Percentiles rank a stretch among this genome's conserved stretches.
Conservation (phyloP, 2,329 filamentous ascomycete species). For the Fusarium bulbicola region DNA sequence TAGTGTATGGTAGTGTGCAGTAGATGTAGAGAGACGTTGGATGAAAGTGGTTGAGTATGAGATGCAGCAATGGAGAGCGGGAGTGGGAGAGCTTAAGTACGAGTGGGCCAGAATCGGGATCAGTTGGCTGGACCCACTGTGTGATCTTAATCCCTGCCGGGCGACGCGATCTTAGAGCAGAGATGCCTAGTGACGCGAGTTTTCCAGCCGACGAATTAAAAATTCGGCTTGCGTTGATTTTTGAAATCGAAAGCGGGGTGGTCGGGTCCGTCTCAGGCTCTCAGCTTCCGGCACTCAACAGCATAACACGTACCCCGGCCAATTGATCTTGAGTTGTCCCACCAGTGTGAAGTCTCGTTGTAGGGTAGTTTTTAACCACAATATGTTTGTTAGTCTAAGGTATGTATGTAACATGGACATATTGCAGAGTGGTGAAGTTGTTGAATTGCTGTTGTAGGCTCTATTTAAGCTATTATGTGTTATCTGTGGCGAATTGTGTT, state of each 20-base stretch:
- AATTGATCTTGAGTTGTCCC: not conserved
- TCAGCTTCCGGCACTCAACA: not conserved
- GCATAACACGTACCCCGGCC: not conserved
- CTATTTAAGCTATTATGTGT: not conserved
- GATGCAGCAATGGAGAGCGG: constrained; percentile 34
- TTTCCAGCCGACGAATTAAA: constrained; percentile 29
- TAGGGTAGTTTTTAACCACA: constrained; percentile 2
- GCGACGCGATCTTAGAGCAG: constrained; percentile 35
- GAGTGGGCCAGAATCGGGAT: constrained; percentile 50
- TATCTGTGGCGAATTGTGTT: not conserved
- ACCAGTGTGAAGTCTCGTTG: not conserved
- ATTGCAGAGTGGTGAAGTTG: not conserved
- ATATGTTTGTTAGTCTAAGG: not conserved
- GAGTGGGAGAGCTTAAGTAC: constrained; percentile 51
- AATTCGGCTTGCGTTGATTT: constrained; percentile 25
- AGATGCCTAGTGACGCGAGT: constrained; percentile 19
- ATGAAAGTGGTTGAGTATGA: constrained; percentile 27
- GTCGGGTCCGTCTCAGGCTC: not conserved
- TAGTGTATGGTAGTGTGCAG: constrained; percentile 15
- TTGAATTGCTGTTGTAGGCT: not conserved
- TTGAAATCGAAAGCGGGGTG: constrained; percentile 21
- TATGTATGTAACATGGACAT: not conserved
- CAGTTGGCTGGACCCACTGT: constrained; percentile 43
- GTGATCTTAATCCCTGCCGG: constrained; percentile 34
- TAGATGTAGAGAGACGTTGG: constrained; percentile 12